Conservation (phyloP, 2,329 filamentous ascomycete genomes). For the Escovopsis sp. region DNA sequence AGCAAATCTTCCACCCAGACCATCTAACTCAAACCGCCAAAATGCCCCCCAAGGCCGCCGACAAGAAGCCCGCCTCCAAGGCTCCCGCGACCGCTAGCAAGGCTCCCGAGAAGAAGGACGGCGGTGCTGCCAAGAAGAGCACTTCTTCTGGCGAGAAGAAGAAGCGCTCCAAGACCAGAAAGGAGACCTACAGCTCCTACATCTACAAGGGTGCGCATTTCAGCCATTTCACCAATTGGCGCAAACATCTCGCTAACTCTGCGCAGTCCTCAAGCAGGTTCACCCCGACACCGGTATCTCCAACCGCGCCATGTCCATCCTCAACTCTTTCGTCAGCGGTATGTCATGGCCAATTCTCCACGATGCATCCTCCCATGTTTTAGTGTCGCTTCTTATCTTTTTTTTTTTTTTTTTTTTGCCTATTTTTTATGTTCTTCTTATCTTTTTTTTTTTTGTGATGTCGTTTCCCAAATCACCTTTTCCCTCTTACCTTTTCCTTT, state of each 20-base stretch:
- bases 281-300: slow-evolving; percentile 99
- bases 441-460: too few relatives aligned
- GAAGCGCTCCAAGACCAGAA: slow-evolving; percentile 99
- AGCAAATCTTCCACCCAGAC: slow-evolving; percentile 9
- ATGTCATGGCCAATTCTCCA: slow-evolving; percentile 21
- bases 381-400: neutral
- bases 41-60: slow-evolving; percentile 97
- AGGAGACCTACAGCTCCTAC: slow-evolving; percentile 99
- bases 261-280: slow-evolving; percentile 93
- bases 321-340: slow-evolving; percentile 99
- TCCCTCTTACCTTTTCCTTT: too few relatives aligned
- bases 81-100: slow-evolving; percentile 62
- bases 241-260: slow-evolving; percentile 3
- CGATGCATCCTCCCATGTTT: neutral
- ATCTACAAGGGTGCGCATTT: slow-evolving; percentile 85
- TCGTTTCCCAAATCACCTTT: too few relatives aligned
- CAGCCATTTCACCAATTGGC: too few relatives aligned
- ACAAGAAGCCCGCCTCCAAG: slow-evolving; percentile 99
- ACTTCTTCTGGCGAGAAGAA: slow-evolving; percentile 96
- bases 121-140: slow-evolving; percentile 89
- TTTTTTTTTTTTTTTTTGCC: too few relatives aligned
- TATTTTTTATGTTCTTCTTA: too few relatives aligned
- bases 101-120: slow-evolving; percentile 85
- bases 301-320: slow-evolving; percentile 98
- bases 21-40: slow-evolving; percentile 26